Base-by-base conservation (phyloP, 2,329 filamentous ascomycete genomes). In the Penicillium sp. region DNA sequence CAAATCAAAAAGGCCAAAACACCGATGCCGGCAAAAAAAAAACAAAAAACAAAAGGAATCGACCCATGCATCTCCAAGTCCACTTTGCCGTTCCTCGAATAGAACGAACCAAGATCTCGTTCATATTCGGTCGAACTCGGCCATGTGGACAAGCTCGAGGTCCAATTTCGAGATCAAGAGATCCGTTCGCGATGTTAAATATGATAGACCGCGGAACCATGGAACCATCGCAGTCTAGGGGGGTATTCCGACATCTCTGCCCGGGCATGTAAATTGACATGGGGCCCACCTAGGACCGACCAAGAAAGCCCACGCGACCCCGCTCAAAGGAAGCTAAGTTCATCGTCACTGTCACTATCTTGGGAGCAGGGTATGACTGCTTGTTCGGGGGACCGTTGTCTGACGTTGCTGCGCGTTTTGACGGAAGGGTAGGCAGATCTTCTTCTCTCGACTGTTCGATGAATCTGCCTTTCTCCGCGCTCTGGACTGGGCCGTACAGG, bases 321-420 rank as follows among this genome's bases (percentile, higher is more conserved):
- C 32, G 29, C 36, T 64, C 48, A 72, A 7, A 75, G 49, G 58
- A 72, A 74, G 58, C 70, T 73, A 18, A 75, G 62, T 57, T 75
- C 72, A 49, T 75, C 71, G n/a, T 75, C 70, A 40, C 71, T 74
- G 22, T 67, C 66, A 7, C 66, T 68, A 21, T 70, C 67, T 18
- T 65, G 55, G 1, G 66, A 66, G 43, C 59, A 68, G 11, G 70
- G 61, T 40, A 70, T 65, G n/a, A 62, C 52, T 11, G 52, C 55
- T 36, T 51, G 56, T 29, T 43, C 57, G 45, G 60, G n/a, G 7
- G 32, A 52, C 14, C 32, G 22, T 11, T 44, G 50, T 27, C 47
- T 34, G 27, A 43, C 34, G 11, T n/a, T 22, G 18, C 21, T 51
- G 18, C 54, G 31, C 5, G 21, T 18, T 24, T 54, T 56, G 27